phyloP scores from a whole-genome alignment of 202 grass and related monocot genomes.

The Panicum hallii region DNA sequence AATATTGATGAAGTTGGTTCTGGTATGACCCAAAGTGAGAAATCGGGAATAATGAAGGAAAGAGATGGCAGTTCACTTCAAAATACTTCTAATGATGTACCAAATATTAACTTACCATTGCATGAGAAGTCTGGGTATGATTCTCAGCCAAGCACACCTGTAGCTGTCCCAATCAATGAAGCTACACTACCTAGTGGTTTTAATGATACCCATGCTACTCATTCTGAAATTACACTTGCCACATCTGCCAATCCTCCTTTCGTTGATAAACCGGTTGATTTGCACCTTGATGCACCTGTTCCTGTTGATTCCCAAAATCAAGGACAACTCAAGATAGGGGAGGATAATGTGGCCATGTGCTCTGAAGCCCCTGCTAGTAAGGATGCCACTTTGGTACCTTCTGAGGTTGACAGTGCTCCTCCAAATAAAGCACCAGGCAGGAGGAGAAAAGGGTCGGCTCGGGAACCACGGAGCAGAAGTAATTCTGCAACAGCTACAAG shows the following conservation, averaged over 20 bases:
- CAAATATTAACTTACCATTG: conserved; percentile 49
- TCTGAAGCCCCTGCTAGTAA: conserved; percentile 29
- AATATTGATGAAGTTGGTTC: conserved; percentile 35
- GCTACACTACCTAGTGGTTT: conserved; percentile 47
- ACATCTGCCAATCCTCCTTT: conserved; percentile 29
- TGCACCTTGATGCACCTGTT: conserved; percentile 24
- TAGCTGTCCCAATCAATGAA: conserved; percentile 64
- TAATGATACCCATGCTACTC: conserved; percentile 18
- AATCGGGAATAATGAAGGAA: conserved; percentile 35
- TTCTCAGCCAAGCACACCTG: conserved; percentile 58
- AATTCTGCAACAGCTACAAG: conserved; percentile 69
- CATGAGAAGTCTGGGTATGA: conserved; percentile 57
- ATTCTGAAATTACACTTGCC: conserved; percentile 43
- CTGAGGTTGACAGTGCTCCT: conserved; percentile 43
- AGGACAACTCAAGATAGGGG: conserved; percentile 48
- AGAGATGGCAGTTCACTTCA: conserved; percentile 47
- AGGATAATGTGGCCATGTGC: conserved; percentile 42
- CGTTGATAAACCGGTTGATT: conserved; percentile 44
- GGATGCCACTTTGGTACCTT: conserved; percentile 41
- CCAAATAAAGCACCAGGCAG: conserved; percentile 54
- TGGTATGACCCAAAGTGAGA: conserved; percentile 47
- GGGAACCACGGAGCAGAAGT: conserved; percentile 64
- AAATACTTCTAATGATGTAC: conserved; percentile 46
- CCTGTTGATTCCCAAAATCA: conserved; percentile 48
- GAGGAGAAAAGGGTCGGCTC: conserved; percentile 65